Percentiles rank a stretch among this genome's conserved stretches.
These are phyloP conservation scores for Haplosporangium sp. DNA, from an alignment of 371 early-diverging fungal genomes.

Conservation along the genomic window DNA sequence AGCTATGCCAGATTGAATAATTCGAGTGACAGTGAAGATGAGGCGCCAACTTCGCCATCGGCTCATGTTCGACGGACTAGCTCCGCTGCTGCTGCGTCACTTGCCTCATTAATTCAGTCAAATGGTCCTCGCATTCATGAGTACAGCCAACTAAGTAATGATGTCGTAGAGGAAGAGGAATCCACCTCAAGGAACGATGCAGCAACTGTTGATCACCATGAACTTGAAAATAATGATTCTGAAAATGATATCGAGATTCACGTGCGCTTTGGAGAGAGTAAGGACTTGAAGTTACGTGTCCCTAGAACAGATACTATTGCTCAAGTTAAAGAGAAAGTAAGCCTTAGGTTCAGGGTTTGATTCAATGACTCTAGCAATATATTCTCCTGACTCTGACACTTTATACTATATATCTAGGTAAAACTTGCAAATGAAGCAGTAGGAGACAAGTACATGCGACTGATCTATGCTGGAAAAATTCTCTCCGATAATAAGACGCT, in stretches of 20 bases:
- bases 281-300: constrained; percentile 40
- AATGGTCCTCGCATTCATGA: not conserved
- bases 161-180: not conserved
- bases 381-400: not conserved
- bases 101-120: constrained; percentile 19
- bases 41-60: constrained; percentile 12
- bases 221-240: not conserved
- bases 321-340: constrained; percentile 65
- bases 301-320: constrained; percentile 56
- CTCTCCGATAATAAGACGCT: constrained; percentile 54
- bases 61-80: not conserved
- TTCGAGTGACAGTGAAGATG: constrained; percentile 47
- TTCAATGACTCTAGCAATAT: not conserved
- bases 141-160: constrained; percentile 9
- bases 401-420: constrained; percentile 34
- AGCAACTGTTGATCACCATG: not conserved
- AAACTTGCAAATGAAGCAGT: constrained; percentile 41
- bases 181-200: not conserved
- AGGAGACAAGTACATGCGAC: constrained; percentile 62
- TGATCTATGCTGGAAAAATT: constrained; percentile 69
- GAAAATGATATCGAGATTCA: constrained; percentile 39
- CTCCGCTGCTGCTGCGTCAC: constrained; percentile 22
- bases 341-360: not conserved
- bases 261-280: constrained; percentile 45
- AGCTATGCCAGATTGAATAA: constrained; percentile 45